Base-by-base conservation (phyloP, 108 stramenopile genomes). In the Discostella pseudostelligera region DNA sequence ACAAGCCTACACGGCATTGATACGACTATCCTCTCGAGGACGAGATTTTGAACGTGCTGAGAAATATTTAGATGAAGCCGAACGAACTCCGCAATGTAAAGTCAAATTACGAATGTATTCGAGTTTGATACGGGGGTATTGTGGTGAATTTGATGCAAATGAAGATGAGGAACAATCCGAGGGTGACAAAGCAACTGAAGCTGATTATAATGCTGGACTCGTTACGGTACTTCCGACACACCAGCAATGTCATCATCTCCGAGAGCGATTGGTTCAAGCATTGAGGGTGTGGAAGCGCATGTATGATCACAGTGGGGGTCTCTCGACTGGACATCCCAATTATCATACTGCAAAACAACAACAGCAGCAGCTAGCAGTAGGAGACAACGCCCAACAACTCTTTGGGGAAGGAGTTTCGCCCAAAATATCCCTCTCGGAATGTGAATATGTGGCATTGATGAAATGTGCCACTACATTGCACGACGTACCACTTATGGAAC, bases 31-130 rank as follows among this genome's bases (percentile, higher is more conserved):
- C 26, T 79, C 79, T 5, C 79, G 79, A 63, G 72, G 54, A 16
- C 61, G 79, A 19, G 79, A 90, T 37, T 72, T 72, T 25, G 56
- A 56, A 0, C 59, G 59, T 17, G 93, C 93, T 4, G 71, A 78
- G 57, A 48, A 70, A 37, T 70, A 85, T 12, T 51, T 90, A 20
- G 11, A 62, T 12, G 82, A 94, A 69, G 87, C 93, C 0, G 88
- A 90, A 63, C 8, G 16, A 0, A 47, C 72, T 11, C 79, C 80
- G 25, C 89, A 91, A 39, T 90, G 89, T 66, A 86, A 87, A 50
- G 75, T 76, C 6, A 94, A 87, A 51, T 76, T 94, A 28, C 81
- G 93, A 14, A 62, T 88, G 67, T 94, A 89, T 68, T 78, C 89
- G 1, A 50, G 76, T 13, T 70, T 91, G 8, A 55, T 94, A 51